Evolutionary conservation across 2,329 filamentous ascomycete species (phyloP).

Genomic region (Alternaria triticimaculans): DNA sequence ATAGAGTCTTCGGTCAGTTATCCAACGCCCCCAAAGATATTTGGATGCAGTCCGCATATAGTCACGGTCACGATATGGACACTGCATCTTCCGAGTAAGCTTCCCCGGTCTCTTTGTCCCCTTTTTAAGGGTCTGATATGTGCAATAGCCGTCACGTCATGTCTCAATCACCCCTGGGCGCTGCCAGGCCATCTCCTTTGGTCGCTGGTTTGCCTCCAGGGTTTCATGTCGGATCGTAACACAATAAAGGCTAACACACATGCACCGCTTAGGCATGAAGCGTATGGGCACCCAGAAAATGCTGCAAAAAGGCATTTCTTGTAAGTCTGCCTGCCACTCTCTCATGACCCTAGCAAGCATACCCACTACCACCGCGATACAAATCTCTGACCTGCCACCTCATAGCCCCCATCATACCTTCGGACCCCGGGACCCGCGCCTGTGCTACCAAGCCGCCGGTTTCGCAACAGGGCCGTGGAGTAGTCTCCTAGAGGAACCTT

Average conservation of each 20-base stretch:
- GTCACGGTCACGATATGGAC: neutral
- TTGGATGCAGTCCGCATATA: neutral
- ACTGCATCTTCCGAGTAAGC: neutral
- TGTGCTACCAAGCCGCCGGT: constrained; percentile 1
- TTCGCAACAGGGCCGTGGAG: constrained; percentile 1
- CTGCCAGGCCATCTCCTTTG: neutral
- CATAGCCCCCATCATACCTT: neutral
- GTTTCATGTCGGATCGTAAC: neutral
- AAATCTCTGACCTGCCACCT: neutral
- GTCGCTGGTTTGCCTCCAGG: neutral
- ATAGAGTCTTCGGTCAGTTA: neutral
- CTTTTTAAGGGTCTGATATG: neutral
- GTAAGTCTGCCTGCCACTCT: neutral
- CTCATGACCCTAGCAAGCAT: neutral
- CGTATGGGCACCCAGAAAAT: neutral
- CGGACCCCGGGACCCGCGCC: neutral
- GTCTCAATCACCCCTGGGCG: neutral
- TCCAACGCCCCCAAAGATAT: neutral
- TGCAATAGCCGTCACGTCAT: neutral
- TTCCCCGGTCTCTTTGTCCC: neutral
- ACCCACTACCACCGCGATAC: neutral
- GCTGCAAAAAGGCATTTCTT: neutral
- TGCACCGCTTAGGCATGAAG: neutral
- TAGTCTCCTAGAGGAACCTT: neutral
- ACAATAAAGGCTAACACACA: neutral